Base-by-base conservation (phyloP, 441 rosid species). In the Sinapis alba region DNA sequence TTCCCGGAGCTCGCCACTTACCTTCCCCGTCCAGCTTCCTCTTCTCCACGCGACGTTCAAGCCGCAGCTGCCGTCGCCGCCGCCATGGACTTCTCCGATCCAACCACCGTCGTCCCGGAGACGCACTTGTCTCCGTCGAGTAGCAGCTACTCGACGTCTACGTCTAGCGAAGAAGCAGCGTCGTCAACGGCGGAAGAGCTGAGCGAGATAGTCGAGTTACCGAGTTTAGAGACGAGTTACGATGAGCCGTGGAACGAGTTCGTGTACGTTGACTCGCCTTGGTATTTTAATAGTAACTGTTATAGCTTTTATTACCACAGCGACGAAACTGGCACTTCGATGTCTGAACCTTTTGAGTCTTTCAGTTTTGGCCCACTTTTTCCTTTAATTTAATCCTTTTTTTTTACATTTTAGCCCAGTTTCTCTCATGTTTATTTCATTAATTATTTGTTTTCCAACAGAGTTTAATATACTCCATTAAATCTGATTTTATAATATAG, bases 161-260 rank as follows among this genome's bases (percentile, higher is more conserved):
- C 78, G 2, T 73, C 75, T 79, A 59, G 58, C 23, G 80, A 75
- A 34, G 86, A 84, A 58, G 82, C 64, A 21, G 80, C 76, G 13
- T 82, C 87, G 0, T 76, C 86, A 8, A 81, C 89, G 21, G 81
- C 84, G 34, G 89, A 78, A 58, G 89, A 85, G 27, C 82, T 87
- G 62, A 84, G 84, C 26, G 86, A 87, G 83, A 85, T 87, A 78
- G 88, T 87, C 12, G 58, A 87, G 86, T 54, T 87, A 23, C 91
- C 92, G 65, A 84, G 81, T 61, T 70, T 91, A 51, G 83, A 83
- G 7, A 69, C 89, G 81, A 79, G 83, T 79, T 84, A 81, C 53
- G 87, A 86, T 9, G 87, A 86, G 83, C 68, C 82, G 1, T 65
- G 85, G 79, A 81, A 51, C 75, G 89, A 91, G 75, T 83, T 87